Conservation (phyloP, 2,329 filamentous ascomycete genomes). For the Seiridium unicorne region DNA sequence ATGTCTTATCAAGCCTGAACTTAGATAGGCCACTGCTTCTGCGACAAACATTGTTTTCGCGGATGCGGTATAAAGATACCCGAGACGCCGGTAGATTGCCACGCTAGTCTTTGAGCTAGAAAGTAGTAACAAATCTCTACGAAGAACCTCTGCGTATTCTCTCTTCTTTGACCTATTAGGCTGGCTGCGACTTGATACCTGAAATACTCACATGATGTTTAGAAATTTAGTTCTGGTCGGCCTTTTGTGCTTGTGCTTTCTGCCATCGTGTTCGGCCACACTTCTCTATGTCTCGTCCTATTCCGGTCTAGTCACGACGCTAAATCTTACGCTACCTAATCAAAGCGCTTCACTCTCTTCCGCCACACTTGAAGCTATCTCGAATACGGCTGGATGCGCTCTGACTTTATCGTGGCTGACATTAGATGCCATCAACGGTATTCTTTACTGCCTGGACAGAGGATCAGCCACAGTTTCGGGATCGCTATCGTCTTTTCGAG, state of each 20-base stretch:
- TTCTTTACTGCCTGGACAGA: constrained; percentile 59
- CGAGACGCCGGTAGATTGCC: not conserved
- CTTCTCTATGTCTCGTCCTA: constrained; percentile 50
- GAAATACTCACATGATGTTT: constrained; percentile 16
- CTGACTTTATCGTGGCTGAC: constrained; percentile 58
- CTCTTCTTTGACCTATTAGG: not conserved
- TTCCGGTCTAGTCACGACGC: constrained; percentile 45
- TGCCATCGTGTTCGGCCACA: constrained; percentile 31
- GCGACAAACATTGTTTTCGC: too few species aligned
- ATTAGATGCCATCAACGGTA: constrained; percentile 41
- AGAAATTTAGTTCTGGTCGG: constrained; percentile 22
- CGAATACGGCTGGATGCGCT: constrained; percentile 38
- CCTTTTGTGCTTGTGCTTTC: constrained; percentile 22
- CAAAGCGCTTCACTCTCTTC: constrained; percentile 16
- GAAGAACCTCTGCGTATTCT: not conserved
- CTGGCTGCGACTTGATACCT: not conserved
- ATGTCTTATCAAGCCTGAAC: not conserved
- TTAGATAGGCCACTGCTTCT: too few species aligned
- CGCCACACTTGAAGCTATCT: constrained; percentile 38
- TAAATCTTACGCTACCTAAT: constrained; percentile 35
- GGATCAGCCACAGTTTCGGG: constrained; percentile 38
- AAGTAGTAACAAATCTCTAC: not conserved
- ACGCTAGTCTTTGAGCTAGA: not conserved
- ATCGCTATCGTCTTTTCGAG: constrained; percentile 39
- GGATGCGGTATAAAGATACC: too few species aligned